Evolutionary conservation across 306 rosid species (phyloP), one percentile per base, ranked within the genome.

Genomic region (Inga oerstediana): DNA sequence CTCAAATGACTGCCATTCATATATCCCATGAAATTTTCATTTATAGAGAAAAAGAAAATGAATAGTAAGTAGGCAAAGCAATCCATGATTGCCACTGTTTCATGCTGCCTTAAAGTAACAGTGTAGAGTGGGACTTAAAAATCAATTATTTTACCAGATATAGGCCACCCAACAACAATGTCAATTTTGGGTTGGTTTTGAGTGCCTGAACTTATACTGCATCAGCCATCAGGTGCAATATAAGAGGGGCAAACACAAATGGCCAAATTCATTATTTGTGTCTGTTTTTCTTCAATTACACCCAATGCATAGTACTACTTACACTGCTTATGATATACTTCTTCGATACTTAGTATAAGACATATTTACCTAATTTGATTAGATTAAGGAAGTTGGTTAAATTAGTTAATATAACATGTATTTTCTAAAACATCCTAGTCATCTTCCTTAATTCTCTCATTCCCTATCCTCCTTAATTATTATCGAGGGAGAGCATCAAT

Each of bases 1-100:
- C 43, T 41, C 72, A 76, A 84, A 80, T 84, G 89, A 79, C 86
- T 79, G 32, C 59, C 77, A 22, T 80, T 73, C 77, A 19, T 80
- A 68, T 70, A n/a, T 78, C 39, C 64, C 24, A 70, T 72, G 48
- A 71, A 74, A 45, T 30, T 59, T 71, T 82, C 43, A 30, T 68
- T 59, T 52, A 56, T 49, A 30, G 35, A 30, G 1, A 3, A 73
- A 73, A 79, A 75, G 37, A 72, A 72, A 44, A 44, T 24, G 39
- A 72, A 72, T 44, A 72, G 35, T 71, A 10, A 12, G 56, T 72
- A n/a, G 11, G 76, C 58, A 24, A 45, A 72, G 76, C 19, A n/a
- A 72, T 72, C 58, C 44, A 72, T 72, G 76, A 45, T 72, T 44
- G 76, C 37, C 58, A 72, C 39, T 22, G 58, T 44, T 72, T 20